Evolutionary conservation across 1,139 yeast genomes (phyloP), one percentile per base, ranked within the genome.

Genomic region (Petasospora rhodanensis): DNA sequence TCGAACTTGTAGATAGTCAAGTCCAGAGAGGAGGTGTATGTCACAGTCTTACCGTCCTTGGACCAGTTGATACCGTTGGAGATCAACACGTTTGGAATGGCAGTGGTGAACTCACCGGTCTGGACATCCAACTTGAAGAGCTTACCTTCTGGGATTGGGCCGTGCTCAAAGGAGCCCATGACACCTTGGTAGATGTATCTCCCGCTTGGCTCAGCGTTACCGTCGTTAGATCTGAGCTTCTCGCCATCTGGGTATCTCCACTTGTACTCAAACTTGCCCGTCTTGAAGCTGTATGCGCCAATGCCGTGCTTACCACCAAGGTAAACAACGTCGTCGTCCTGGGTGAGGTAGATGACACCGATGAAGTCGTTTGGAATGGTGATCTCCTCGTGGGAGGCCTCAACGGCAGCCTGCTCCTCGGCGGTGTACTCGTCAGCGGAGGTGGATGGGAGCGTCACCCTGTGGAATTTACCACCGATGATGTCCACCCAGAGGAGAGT

Each of bases 1-100:
- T 80, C 81, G 49, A 66, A 80, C 44, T 67, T 62, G 70, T 76
- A 82, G 29, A 86, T 69, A 3, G 68, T 70, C 43, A 62, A 67
- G 7, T 73, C 70, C 28, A 71, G 57, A 3, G 93, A 79, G 48
- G 85, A 94, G 4, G 91, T 83, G 72, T 86, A 78, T 51, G 69
- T 81, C 51, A 84, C 64, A 29, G 60, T 59, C 24, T 63, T 67
- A 9, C 68, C 65, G 35, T 69, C 73, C 26, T 58, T 56, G 26
- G 68, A 62, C 70, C 86, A 89, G 20, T 81, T 83, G 46, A 87
- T 66, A n/a, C 96, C 95, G 52, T 87, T 87, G 14, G 91, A 72
- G 38, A 82, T 79, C 24, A 56, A 55, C 23, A 70, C 58, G 17
- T 62, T 53, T 22, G 61, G 59, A 41, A 64, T 52, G 6, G 65